Percentiles rank a stretch among this genome's conserved stretches.
Conservation (phyloP, 1,284 basidiomycete species). For the Heterobasidion occidentale region DNA sequence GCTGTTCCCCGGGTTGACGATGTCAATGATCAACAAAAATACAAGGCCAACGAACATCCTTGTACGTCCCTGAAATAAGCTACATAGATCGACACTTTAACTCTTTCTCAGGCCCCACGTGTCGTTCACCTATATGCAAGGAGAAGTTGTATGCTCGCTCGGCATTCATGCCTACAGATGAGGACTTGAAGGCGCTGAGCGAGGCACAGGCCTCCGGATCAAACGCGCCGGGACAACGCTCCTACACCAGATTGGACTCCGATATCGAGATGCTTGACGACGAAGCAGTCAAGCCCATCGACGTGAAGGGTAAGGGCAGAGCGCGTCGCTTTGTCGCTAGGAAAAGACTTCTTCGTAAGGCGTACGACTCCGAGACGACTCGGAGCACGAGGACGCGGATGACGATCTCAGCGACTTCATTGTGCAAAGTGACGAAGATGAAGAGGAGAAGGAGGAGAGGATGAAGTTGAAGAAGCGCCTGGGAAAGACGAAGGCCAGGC, state of each 20-base stretch:
- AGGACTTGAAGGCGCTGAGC: conserved; percentile 24
- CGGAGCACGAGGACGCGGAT: conserved; percentile 20
- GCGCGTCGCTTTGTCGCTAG: conserved; percentile 8
- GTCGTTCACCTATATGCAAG: conserved; percentile 33
- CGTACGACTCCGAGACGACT: conserved; percentile 21
- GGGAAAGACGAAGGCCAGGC: conserved; percentile 16
- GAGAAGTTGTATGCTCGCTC: conserved; percentile 36
- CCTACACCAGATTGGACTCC: neutral
- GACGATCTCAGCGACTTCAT: conserved; percentile 47
- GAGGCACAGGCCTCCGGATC: neutral
- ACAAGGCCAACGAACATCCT: conserved; percentile 32
- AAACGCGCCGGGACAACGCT: neutral
- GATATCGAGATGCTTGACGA: conserved; percentile 14
- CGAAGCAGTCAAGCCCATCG: conserved; percentile 15
- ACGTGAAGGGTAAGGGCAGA: conserved; percentile 19
- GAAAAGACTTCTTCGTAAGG: conserved; percentile 11
- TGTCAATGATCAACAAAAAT: conserved; percentile 20
- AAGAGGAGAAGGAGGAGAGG: conserved; percentile 32
- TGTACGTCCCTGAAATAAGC: conserved; percentile 25
- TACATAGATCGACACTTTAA: neutral
- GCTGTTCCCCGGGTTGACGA: conserved; percentile 24
- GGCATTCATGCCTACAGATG: conserved; percentile 43
- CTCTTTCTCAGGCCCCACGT: conserved; percentile 34
- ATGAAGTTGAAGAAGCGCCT: conserved; percentile 28
- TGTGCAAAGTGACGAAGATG: conserved; percentile 35